These are phyloP conservation scores for Triticum dicoccoides DNA, from an alignment of 176 grass and related monocot species.

Conservation along the genomic window DNA sequence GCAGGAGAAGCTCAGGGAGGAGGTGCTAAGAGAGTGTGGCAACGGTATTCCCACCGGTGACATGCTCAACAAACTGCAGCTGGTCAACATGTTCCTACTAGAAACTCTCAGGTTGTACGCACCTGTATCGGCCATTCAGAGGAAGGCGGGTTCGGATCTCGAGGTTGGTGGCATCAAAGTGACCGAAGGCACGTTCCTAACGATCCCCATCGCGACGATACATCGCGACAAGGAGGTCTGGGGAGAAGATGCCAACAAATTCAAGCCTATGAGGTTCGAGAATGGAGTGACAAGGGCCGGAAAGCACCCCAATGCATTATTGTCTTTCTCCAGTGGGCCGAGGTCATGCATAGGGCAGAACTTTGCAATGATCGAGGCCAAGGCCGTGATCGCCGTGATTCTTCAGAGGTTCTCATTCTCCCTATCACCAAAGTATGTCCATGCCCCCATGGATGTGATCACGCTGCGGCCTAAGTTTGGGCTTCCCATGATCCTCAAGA, in stretches of 20 bases:
- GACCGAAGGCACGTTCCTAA: neutral
- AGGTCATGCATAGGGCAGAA: conserved; percentile 54
- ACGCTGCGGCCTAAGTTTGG: conserved; percentile 35
- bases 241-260: conserved; percentile 39
- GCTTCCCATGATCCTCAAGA: conserved; percentile 33
- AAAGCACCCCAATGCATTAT: conserved; percentile 30
- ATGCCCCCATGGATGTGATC: conserved; percentile 8
- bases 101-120: conserved; percentile 32
- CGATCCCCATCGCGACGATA: conserved; percentile 20
- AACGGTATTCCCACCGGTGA: conserved; percentile 3
- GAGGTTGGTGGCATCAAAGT: conserved; percentile 21
- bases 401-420: conserved; percentile 46
- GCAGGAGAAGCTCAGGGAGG: conserved; percentile 43
- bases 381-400: conserved; percentile 35
- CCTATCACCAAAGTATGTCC: conserved; percentile 34
- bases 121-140: neutral
- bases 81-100: conserved; percentile 35
- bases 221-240: conserved; percentile 46
- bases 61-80: conserved; percentile 20
- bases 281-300: conserved; percentile 34
- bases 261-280: conserved; percentile 47
- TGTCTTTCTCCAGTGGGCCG: conserved; percentile 37
- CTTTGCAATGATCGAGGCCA: conserved; percentile 53
- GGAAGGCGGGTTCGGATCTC: neutral
- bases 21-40: conserved; percentile 43